These are phyloP conservation scores for Apiotrichum gamsii DNA, from an alignment of 1,284 basidiomycete species.

Conservation along the genomic window DNA sequence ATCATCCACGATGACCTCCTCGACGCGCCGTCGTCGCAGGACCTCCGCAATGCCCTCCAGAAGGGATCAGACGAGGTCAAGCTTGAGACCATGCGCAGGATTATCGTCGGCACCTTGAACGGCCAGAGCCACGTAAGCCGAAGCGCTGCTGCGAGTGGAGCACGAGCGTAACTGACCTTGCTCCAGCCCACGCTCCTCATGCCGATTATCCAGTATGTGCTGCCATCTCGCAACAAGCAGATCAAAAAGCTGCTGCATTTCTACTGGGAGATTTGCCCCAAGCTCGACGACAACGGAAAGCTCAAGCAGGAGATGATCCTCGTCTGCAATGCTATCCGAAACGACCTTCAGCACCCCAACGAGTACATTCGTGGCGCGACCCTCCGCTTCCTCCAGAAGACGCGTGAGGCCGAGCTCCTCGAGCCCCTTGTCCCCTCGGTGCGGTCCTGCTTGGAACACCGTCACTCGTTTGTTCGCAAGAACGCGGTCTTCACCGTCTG, in stretches of 20 bases:
- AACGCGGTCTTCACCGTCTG: constrained; percentile 96
- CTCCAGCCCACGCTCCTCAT: constrained; percentile 79
- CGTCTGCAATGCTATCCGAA: constrained; percentile 95
- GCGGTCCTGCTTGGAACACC: constrained; percentile 90
- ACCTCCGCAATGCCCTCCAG: constrained; percentile 80
- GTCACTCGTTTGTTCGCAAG: constrained; percentile 97
- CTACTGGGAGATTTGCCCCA: constrained; percentile 99
- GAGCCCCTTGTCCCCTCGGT: constrained; percentile 94
- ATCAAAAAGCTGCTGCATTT: constrained; percentile 98
- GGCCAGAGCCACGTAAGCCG: constrained; percentile 64
- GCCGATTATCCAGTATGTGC: constrained; percentile 96
- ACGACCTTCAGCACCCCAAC: constrained; percentile 98
- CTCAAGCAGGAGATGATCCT: constrained; percentile 99
- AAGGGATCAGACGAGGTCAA: constrained; percentile 93
- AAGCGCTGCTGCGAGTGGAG: neutral
- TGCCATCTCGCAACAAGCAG: constrained; percentile 92
- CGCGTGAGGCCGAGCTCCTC: constrained; percentile 87
- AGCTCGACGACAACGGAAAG: constrained; percentile 94
- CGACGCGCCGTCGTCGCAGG: constrained; percentile 71
- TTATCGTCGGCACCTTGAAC: constrained; percentile 93
- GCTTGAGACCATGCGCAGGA: constrained; percentile 90
- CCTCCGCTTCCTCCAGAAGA: constrained; percentile 92
- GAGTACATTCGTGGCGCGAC: constrained; percentile 99
- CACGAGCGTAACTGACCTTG: neutral
- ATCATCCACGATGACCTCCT: constrained; percentile 68